Base-by-base conservation (phyloP, 345 rosid genomes). In the Barbarea vulgaris region DNA sequence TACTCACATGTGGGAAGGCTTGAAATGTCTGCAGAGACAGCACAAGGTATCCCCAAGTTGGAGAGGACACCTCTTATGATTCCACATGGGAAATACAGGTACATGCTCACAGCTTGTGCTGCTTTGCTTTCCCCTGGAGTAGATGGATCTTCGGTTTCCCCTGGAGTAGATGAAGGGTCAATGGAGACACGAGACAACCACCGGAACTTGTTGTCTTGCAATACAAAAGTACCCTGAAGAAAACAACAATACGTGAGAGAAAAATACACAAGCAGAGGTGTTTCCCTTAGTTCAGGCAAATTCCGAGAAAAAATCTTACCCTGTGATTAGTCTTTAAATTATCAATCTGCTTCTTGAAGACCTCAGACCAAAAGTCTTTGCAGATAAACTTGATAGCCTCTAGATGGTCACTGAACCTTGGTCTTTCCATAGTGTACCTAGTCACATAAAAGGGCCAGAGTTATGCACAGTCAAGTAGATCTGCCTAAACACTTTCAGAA, bases 301-400 rank as follows among this genome's bases (percentile, higher is more conserved):
- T 50, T 41, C 50, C 62, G 52, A 0, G 4, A 17, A 44, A 17
- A 56, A 36, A 36, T 65, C 80, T 70, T 79, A 95, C 99, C 81
- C 91, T 86, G 67, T 95, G 98, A 64, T 95, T 95, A 18, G 99
- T 95, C 85, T 95, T 95, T 84, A 95, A 72, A 79, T 93, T 96
- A 82, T 96, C 98, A 1, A 93, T 96, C 86, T 93, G 98, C 84
- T 96, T 95, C 90, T 95, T 95, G 84, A 95, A 95, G 60, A 95
- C 69, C 82, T 92, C 97, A 3, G 96, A 89, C 99, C 99, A 95
- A 81, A 95, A 95, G 72, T 95, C 99, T 80, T 95, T 95, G 87
- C 97, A 95, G 68, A 95, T 95, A 84, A 92, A 92, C 87, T 95
- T 95, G 79, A 92, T 95, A 34, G 99, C 99, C 76, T 94, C 98